Base-by-base conservation (phyloP, 129 eudicot species). In the Chrysanthemum lavandulifolium region DNA sequence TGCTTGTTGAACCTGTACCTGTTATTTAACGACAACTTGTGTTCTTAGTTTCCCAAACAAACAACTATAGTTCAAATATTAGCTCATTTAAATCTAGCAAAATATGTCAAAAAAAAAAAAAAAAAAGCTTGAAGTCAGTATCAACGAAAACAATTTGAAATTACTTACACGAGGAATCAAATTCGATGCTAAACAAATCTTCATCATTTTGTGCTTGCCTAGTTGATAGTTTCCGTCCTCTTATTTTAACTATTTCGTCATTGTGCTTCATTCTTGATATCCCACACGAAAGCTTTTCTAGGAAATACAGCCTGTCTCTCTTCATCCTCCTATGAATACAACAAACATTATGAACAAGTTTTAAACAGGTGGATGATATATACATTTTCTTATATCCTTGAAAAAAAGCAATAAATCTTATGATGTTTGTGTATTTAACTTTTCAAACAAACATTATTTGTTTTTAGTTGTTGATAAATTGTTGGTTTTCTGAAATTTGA, bases 241-340 rank as follows among this genome's bases (percentile, higher is more conserved):
- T 60, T 73, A 84, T 19, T 69, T 84, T 71, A 59, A 64, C 40
- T 73, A 80, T 49, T 13, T 65, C 53, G 76, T 80, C 83, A 4
- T 84, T 76, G 52, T 29, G 76, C 58, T 84, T 84, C 78, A 80
- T 77, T 61, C 75, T 84, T 18, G 88, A 84, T 84, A 84, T 77
- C 57, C 88, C 88, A 73, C 88, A 84, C 13, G 88, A 84, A 19
- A 84, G 84, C 68, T 40, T 80, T 21, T 80, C 78, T 16, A 84
- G 15, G 64, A 73, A 80, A 64, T 63, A 74, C 27, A 13, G 65
- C 16, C 56, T 71, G 69, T 80, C 83, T 48, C 68, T 84, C 75
- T 84, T 84, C 82, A 76, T 58, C 74, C 75, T 71, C 80, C 88
- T 84, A 79, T 23, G 49, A 10, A 33, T 15, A 12, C 14, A 59